Percentiles rank a stretch among this genome's conserved stretches.
Conservation (phyloP, 768 basidiomycete species). For the Suillus occidentalis region DNA sequence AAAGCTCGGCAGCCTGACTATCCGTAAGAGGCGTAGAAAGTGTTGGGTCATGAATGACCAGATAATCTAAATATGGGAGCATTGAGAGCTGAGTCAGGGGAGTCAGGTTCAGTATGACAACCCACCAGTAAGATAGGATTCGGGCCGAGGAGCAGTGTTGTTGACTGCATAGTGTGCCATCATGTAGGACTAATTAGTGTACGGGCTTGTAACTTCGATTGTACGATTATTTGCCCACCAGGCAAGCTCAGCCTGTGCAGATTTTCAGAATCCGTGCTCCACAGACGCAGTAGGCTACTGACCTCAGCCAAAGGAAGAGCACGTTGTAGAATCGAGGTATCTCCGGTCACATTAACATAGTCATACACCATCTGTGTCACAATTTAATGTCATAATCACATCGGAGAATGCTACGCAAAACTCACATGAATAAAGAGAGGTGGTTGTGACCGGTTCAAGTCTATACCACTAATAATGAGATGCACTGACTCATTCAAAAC, state of each 20-base stretch:
- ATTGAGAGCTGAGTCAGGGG: no score
- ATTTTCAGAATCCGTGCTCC: not conserved
- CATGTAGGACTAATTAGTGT: constrained; percentile 60
- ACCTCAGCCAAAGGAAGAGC: constrained; percentile 87
- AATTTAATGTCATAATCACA: not conserved
- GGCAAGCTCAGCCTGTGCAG: constrained; percentile 62
- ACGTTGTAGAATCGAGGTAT: constrained; percentile 70
- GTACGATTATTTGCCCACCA: constrained; percentile 86
- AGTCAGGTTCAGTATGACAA: constrained; percentile 3
- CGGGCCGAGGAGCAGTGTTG: constrained; percentile 87
- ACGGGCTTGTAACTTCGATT: constrained; percentile 64
- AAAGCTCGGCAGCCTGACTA: constrained; percentile 60
- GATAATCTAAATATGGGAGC: constrained; percentile 59
- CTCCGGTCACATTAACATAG: constrained; percentile 74
- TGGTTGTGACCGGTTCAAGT: constrained; percentile 90
- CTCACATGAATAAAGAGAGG: constrained; percentile 81
- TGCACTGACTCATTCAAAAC: not conserved
- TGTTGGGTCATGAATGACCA: constrained; percentile 68
- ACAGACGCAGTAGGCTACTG: constrained; percentile 12
- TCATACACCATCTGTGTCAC: constrained; percentile 74
- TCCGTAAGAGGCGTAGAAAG: constrained; percentile 58
- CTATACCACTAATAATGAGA: constrained; percentile 32
- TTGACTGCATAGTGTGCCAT: constrained; percentile 76
- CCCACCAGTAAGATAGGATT: constrained; percentile 69
- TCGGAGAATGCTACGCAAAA: not conserved